Evolutionary conservation across 495 filamentous ascomycete species (phyloP), one percentile per base, ranked within the genome.

Genomic region (Extremus antarcticus): DNA sequence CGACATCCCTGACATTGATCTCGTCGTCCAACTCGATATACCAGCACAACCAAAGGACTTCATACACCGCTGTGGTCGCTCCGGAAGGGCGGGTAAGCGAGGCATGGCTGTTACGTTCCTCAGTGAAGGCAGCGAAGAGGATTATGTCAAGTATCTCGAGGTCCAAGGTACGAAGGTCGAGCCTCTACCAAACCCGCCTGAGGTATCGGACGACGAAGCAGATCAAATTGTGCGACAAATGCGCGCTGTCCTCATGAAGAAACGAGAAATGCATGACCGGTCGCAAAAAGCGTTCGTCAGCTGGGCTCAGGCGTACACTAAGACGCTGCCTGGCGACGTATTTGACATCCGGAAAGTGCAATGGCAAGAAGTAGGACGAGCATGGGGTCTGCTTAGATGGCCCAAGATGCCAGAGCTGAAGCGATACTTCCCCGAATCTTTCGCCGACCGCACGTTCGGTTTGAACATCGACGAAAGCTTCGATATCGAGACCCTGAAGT

Each of bases 391-490:
- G 9, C 72, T 97, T 39, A 83, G 80, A 54, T 74, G 97, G 48
- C 92, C 92, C 40, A 91, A 86, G 67, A 98, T 98, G 92, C 92
- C 94, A 0, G 92, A 98, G 65, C 67, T 90, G 52, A 83, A 80
- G 57, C 54, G 59, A 1, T 53, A 46, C 38, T 58, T 57, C 23
- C 59, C 54, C 1, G 11, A 54, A 40, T 43, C 55, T 15, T 41
- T 58, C 4, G 17, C 2, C 4, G 59, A 62, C 32, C 46, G 59
- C 3, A 54, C 43, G 16, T 25, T 38, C 21, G 55, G 78, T 66
- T 17, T 88, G 83, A 64, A 0, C 82, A 82, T 32, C 83, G 88
- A 61, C 72, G 77, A 38, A 74, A 73, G 0, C 68, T 88, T 88
- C 3, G 78, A 90, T 57, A 80, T 78, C 70, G 66, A 77, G 7